A percentile compares a stretch with the other conserved stretches of the same genome.
phyloP scores from a whole-genome alignment of 805 yeast species.

The Candida anglica region DNA sequence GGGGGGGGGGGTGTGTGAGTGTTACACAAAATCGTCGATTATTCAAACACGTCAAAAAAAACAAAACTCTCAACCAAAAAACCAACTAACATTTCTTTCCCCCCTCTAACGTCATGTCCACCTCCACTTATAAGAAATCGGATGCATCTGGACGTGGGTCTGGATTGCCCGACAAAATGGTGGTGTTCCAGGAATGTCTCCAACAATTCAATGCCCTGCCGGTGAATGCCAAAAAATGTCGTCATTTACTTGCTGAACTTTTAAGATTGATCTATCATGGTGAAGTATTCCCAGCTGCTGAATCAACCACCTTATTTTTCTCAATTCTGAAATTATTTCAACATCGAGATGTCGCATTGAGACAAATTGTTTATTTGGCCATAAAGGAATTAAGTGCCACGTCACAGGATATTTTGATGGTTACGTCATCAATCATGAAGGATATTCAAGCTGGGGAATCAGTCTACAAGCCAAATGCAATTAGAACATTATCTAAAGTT shows the following conservation, averaged over 20 bases:
- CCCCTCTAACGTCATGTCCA: too few species aligned
- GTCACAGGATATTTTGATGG: constrained; percentile 94
- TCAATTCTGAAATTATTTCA: constrained; percentile 93
- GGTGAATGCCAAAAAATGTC: constrained; percentile 81
- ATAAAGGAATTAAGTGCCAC: constrained; percentile 84
- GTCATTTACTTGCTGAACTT: constrained; percentile 75
- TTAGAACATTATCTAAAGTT: constrained; percentile 85
- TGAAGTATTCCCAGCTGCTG: constrained; percentile 80
- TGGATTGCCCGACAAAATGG: constrained; percentile 86
- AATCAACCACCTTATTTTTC: constrained; percentile 89
- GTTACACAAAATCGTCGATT: constrained; percentile 1
- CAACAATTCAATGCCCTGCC: constrained; percentile 91
- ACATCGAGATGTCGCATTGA: constrained; percentile 78
- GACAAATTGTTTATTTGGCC: constrained; percentile 92
- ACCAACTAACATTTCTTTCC: too few species aligned
- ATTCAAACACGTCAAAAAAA: constrained; percentile 2
- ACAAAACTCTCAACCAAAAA: neutral
- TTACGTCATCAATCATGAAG: constrained; percentile 95
- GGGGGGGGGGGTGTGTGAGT: too few species aligned
- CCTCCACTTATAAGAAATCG: constrained; percentile 76
- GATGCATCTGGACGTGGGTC: constrained; percentile 61
- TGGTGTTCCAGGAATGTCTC: constrained; percentile 92
- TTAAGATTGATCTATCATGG: constrained; percentile 81
- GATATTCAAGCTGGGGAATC: constrained; percentile 89
- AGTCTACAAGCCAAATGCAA: constrained; percentile 89